Evolutionary conservation across 1,284 basidiomycete species (phyloP), one percentile per base, ranked within the genome.

Genomic region (Crucibulum cyathiforme): DNA sequence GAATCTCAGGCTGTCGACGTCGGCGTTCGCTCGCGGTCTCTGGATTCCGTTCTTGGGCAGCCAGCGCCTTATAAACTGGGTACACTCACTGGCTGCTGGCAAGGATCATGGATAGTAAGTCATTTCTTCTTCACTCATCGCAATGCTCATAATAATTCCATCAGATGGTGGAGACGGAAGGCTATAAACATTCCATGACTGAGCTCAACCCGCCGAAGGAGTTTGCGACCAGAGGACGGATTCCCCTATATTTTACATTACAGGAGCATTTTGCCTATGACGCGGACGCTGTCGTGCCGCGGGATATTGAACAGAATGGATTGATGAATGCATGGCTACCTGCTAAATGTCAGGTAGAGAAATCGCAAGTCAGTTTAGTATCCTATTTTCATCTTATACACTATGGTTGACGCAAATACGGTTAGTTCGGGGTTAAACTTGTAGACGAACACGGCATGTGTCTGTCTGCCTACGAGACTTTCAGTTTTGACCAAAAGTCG

Each of bases 271-370:
- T 78, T 61, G 78, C 72, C 39, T 74, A 69, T 52, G 68, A 74
- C 53, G 38, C 56, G 13, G 57, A 58, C 15, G 51, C 61, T 7
- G 57, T 67, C 34, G 63, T 75, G 36, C 75, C 76, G 19, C 47
- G 54, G 43, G 67, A 68, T 39, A 58, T 67, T 17, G 57, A 60
- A 10, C 58, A 56, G 17, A 68, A 72, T 54, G 75, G 74, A 12
- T 70, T 67, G 41, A 65, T 66, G 19, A 81, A 80, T 56, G 82
- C 77, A n/a, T 85, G 83, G 75, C 62, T 84, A n/a, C 82, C 83
- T 43, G 50, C 67, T 13, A 75, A 73, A 47, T 75, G 73, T 54
- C 62, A 63, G 19, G 78, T 71, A 71, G 63, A 56, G 9, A 72
- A 79, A 58, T 71, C 70, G 50, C 68, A 77, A 66, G 84, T 80